Evolutionary conservation across 129 eudicot genomes (phyloP).

Genomic region (Centrapalus pauciflorus): DNA sequence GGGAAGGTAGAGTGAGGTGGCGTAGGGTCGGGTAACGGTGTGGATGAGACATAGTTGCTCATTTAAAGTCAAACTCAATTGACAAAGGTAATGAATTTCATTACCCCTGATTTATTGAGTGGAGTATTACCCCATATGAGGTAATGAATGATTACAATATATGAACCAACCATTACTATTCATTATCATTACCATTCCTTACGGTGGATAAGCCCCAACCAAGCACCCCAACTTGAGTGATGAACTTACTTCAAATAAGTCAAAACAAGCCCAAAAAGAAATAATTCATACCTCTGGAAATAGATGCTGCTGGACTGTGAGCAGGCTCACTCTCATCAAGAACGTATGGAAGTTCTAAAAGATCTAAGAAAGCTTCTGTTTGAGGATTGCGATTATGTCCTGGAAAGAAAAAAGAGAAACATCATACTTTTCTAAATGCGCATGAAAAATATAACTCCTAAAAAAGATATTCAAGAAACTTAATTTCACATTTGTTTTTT

Average conservation of each 20-base stretch:
- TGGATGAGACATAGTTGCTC: too few species aligned
- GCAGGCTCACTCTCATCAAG: conserved; percentile 46
- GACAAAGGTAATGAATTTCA: too few species aligned
- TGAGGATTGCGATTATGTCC: conserved; percentile 79
- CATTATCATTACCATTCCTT: too few species aligned
- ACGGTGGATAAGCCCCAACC: too few species aligned
- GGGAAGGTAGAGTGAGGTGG: too few species aligned
- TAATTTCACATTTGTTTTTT: neutral
- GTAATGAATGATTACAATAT: too few species aligned
- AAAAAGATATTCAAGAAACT: neutral
- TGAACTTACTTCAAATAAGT: neutral
- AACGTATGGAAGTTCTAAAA: conserved; percentile 65
- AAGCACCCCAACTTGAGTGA: neutral
- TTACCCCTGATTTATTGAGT: too few species aligned
- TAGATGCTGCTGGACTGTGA: conserved; percentile 32
- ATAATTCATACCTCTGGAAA: conserved; percentile 41
- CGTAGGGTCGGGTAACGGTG: too few species aligned
- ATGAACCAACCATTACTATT: too few species aligned
- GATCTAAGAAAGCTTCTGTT: conserved; percentile 62
- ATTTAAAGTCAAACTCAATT: too few species aligned
- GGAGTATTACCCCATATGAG: too few species aligned
- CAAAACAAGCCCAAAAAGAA: neutral
- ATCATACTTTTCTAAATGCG: neutral
- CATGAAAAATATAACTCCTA: neutral
- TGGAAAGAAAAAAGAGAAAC: conserved; percentile 15